Conservation (phyloP, 352 stramenopile genomes). For the Globisporangium spinosum region DNA sequence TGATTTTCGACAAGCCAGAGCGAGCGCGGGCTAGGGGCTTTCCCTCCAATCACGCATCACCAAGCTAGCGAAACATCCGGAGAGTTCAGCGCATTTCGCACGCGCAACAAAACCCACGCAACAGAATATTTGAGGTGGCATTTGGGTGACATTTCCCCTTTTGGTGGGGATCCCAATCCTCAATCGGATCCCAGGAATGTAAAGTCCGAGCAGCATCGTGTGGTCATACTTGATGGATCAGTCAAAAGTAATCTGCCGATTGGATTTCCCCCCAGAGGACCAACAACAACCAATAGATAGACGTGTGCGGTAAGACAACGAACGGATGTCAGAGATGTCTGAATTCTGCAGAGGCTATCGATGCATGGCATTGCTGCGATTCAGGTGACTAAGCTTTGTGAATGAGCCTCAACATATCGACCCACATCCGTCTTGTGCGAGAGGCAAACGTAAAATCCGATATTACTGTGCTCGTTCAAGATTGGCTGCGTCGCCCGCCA, state of each 20-base stretch:
- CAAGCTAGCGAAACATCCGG: neutral
- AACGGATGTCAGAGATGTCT: neutral
- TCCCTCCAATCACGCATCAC: slow-evolving; percentile 1
- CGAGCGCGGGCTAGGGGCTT: neutral
- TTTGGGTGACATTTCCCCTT: neutral
- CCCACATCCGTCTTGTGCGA: neutral
- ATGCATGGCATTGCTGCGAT: neutral
- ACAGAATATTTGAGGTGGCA: neutral
- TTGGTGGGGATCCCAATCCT: neutral
- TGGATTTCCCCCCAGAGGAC: neutral
- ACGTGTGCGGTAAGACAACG: neutral
- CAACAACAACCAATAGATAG: neutral
- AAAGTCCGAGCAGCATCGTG: neutral
- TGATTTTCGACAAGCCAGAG: slow-evolving; percentile 3
- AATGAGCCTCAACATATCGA: neutral
- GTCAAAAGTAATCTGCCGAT: neutral
- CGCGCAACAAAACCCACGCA: neutral
- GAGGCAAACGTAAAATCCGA: neutral
- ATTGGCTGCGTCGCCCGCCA: neutral
- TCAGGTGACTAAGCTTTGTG: neutral
- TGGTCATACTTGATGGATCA: neutral
- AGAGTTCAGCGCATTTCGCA: slow-evolving; percentile 7
- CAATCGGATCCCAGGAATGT: neutral
- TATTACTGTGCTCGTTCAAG: neutral
- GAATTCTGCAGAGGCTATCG: neutral